Base-by-base conservation (phyloP, 306 rosid genomes). In the Glycine latifolia region DNA sequence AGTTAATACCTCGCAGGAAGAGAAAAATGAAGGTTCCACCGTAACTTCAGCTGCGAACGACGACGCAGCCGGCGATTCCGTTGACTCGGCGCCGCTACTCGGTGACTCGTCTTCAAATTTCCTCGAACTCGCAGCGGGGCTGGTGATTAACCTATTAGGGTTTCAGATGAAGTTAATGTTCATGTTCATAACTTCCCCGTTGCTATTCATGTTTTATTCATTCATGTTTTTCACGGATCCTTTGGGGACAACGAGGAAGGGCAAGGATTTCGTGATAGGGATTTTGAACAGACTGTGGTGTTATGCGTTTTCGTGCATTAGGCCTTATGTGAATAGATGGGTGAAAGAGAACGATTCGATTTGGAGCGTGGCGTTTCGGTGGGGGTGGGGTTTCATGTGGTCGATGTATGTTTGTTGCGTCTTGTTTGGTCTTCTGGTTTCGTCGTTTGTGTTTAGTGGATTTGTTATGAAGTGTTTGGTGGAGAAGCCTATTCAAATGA, bases 301-400 rank as follows among this genome's bases (percentile, higher is more conserved):
- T 10, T 48, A 62, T 75, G 71, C 70, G 48, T 8, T 61, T 71
- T 75, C 75, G 49, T 37, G 66, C 37, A 54, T 83, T 14, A 77
- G 86, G 56, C 90, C 93, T 0, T 61, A 17, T 50, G 52, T 84
- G n/a, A 62, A 17, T 43, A 84, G 82, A 41, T 88, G 84, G 85
- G 76, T 86, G 44, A 80, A 80, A 81, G 92, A 89, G 52, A 67
- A 78, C 56, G 85, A 84, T 2, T 56, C 89, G 66, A 71, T 89
- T 75, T 86, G 89, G 97, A 85, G 88, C 31, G 71, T 83, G 17
- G 91, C 83, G 15, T 80, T 84, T 83, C 84, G 87, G 3, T 92
- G 82, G 15, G 94, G 87, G 43, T 89, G 93, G 96, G 97, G 98
- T 0, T 71, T 92, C 7, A 11, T 94, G 14, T 91, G 89, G 90